A percentile compares a stretch with the other conserved stretches of the same genome.
phyloP scores from a whole-genome alignment of 805 yeast genomes.

The Schizosaccharomyces osmophilus region DNA sequence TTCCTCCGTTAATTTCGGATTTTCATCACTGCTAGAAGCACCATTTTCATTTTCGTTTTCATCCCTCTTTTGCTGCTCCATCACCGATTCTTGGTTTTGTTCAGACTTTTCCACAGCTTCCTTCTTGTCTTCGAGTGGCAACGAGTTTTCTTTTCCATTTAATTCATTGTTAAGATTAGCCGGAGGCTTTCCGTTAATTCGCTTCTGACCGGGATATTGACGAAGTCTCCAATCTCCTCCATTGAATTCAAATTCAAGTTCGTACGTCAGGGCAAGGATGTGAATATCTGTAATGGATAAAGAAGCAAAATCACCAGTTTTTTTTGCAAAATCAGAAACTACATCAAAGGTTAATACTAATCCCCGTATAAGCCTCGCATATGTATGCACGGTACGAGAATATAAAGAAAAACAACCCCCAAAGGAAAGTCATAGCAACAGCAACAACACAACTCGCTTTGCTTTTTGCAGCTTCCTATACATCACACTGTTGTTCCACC shows the following conservation, averaged over 20 bases:
- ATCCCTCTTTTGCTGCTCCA: neutral
- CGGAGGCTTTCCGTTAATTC: slow-evolving; percentile 1
- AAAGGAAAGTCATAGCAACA: no score
- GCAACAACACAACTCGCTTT: no score
- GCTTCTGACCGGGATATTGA: slow-evolving; percentile 35
- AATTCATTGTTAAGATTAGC: neutral
- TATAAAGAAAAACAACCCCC: no score
- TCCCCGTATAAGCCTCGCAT: no score
- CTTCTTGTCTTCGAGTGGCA: neutral
- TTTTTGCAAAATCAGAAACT: slow-evolving; percentile 31
- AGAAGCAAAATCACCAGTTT: slow-evolving; percentile 80
- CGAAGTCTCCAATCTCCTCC: slow-evolving; percentile 50
- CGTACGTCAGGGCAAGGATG: slow-evolving; percentile 74
- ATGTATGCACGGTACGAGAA: no score
- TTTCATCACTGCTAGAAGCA: slow-evolving; percentile 4
- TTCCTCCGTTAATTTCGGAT: neutral
- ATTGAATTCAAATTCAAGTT: slow-evolving; percentile 48
- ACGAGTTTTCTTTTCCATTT: neutral
- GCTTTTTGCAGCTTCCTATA: no score
- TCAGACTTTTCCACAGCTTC: neutral
- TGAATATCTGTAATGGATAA: slow-evolving; percentile 79
- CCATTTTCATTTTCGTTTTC: slow-evolving; percentile 4
- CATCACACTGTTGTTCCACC: no score
- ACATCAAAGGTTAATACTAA: neutral
- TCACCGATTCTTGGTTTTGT: slow-evolving; percentile 2